Percentiles rank a stretch among this genome's conserved stretches.
Conservation (phyloP, 805 yeast genomes). For the Monosporozyma aerobia region DNA sequence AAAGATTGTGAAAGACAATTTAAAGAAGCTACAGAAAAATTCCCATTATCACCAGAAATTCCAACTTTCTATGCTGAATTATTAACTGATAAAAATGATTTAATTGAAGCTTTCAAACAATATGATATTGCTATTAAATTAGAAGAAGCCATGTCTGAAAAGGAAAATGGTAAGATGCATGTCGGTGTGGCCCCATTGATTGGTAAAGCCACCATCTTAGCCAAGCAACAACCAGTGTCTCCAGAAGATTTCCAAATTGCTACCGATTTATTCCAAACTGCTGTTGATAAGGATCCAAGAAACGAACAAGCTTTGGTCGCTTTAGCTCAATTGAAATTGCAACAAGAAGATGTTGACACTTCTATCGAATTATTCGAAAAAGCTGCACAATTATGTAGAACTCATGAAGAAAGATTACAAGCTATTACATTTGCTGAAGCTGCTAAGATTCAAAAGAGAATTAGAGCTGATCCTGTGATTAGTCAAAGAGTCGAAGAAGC, state of each 20-base stretch:
- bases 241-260: constrained; percentile 45
- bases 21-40: constrained; percentile 57
- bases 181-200: constrained; percentile 85
- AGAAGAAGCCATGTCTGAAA: constrained; percentile 38
- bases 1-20: constrained; percentile 57
- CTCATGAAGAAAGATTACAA: constrained; percentile 77
- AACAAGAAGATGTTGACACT: constrained; percentile 70
- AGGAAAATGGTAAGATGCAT: constrained; percentile 47
- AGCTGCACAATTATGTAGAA: constrained; percentile 74
- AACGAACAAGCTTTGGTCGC: constrained; percentile 83
- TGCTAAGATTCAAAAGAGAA: constrained; percentile 75
- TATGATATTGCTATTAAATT: constrained; percentile 80
- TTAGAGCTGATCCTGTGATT: constrained; percentile 60
- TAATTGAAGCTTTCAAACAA: constrained; percentile 64
- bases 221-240: constrained; percentile 36
- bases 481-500: constrained; percentile 55
- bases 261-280: constrained; percentile 56
- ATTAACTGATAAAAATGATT: constrained; percentile 69
- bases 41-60: constrained; percentile 83
- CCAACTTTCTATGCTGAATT: constrained; percentile 96
- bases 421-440: constrained; percentile 90
- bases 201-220: constrained; percentile 73
- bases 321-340: constrained; percentile 86
- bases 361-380: constrained; percentile 78
- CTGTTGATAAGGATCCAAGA: constrained; percentile 76